Conservation (phyloP, 2,329 filamentous ascomycete genomes). For the Aspergillus nomiae region DNA sequence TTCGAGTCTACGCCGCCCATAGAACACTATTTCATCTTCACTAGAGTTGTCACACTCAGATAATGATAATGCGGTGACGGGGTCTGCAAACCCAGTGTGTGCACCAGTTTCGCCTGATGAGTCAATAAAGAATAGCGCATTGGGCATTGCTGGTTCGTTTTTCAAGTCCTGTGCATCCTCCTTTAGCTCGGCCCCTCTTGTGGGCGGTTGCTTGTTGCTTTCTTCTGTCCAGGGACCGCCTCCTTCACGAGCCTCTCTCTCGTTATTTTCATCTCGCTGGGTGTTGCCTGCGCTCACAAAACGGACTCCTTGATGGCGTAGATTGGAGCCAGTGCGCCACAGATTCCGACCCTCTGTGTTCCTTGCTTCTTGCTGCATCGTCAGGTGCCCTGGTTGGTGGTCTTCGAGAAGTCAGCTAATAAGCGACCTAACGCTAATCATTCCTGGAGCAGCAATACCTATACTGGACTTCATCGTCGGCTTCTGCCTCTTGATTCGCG, state of each 20-base stretch:
- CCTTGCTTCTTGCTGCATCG: slow-evolving; percentile 60
- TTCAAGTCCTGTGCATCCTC: neutral
- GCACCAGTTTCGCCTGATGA: slow-evolving; percentile 25
- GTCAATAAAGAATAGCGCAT: slow-evolving; percentile 1
- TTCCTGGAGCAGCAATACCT: slow-evolving; percentile 1
- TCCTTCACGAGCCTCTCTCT: neutral
- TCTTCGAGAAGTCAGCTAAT: slow-evolving; percentile 17
- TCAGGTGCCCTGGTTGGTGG: slow-evolving; percentile 31
- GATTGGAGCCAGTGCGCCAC: slow-evolving; percentile 51
- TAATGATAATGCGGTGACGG: slow-evolving; percentile 29
- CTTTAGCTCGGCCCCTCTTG: neutral
- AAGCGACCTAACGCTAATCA: neutral
- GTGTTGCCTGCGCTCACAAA: slow-evolving; percentile 64
- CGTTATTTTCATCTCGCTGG: slow-evolving; percentile 30
- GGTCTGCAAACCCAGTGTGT: slow-evolving; percentile 34
- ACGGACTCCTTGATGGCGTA: slow-evolving; percentile 58
- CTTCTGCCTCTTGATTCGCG: slow-evolving; percentile 13
- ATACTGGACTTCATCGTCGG: neutral
- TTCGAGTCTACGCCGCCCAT: slow-evolving; percentile 30
- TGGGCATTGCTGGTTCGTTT: neutral
- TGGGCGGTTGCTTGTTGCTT: neutral
- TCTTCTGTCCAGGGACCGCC: slow-evolving; percentile 15
- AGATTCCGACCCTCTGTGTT: slow-evolving; percentile 56
- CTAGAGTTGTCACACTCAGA: slow-evolving; percentile 60
- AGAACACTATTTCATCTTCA: slow-evolving; percentile 60